phyloP scores from a whole-genome alignment of 345 rosid species.

The Microthlaspi erraticum region DNA sequence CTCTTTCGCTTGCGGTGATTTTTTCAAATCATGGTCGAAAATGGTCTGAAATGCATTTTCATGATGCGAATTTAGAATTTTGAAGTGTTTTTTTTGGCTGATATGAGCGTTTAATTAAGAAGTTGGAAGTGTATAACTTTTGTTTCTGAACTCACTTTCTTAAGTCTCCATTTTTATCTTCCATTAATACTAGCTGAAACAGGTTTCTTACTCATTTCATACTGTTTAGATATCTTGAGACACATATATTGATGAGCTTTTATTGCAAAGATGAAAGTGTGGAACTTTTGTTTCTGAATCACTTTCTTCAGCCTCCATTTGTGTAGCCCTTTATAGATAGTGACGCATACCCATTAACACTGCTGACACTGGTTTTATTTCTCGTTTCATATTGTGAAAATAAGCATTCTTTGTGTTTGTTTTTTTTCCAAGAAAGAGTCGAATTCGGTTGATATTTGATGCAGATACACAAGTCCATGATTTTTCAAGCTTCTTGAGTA shows the following conservation, averaged over 20 bases:
- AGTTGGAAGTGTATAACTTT: neutral
- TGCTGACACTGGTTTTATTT: no score
- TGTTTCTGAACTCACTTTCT: neutral
- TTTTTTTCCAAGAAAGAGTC: neutral
- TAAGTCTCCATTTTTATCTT: no score
- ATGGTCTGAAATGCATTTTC: neutral
- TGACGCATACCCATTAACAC: no score
- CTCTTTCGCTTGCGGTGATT: constrained; percentile 11
- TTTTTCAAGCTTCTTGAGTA: neutral
- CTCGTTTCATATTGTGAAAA: no score
- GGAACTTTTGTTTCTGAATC: constrained; percentile 8
- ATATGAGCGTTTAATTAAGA: neutral
- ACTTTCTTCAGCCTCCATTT: neutral
- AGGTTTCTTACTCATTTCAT: no score
- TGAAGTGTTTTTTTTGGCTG: neutral
- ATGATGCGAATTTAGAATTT: constrained; percentile 4
- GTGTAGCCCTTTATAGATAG: neutral
- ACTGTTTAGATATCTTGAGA: no score
- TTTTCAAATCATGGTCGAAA: neutral
- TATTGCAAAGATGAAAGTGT: neutral
- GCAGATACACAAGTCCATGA: neutral
- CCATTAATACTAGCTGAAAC: no score
- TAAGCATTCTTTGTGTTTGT: neutral
- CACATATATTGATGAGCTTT: neutral
- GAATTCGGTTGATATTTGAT: neutral